Evolutionary conservation across 345 rosid genomes (phyloP), one percentile per base, ranked within the genome.

Genomic region (Citrus australasica): DNA sequence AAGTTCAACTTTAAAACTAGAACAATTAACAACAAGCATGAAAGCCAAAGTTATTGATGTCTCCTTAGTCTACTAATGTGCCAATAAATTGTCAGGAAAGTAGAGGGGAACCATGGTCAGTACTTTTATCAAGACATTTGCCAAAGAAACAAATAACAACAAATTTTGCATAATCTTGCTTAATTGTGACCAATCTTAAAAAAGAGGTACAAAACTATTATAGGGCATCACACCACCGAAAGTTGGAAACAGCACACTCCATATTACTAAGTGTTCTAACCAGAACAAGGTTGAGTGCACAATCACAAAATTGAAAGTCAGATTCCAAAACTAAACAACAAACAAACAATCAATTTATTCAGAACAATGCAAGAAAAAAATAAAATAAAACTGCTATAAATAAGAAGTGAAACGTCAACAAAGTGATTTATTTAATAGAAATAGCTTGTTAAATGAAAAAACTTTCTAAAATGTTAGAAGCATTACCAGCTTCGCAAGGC

Each of bases 401-500:
- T 25, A 76, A 60, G 8, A 16, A 37, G 24, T 63, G 61, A 63
- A 75, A 13, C 4, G 68, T 40, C 19, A 19, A 63, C 69, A 74
- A 74, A 46, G 22, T n/a, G n/a, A 27, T 40, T 42, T 64, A 22
- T 75, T n/a, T 48, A 42, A 64, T 6, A 7, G 13, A 10, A 64
- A 65, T 48, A 48, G 27, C 14, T 30, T 51, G 40, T 62, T 63
- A 35, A 73, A 62, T 0, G 48, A 58, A 79, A 51, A 25, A 42
- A 51, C 11, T 28, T 79, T 64, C 33, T 51, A 71, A 67, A 30
- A 71, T 59, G 48, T 58, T 61, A 74, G 48, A 30, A 78, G 77
- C 73, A 79, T 83, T 89, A 97, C 99, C 98, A 92, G 92, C 87
- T 88, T 97, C 2, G 89, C 92, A 82, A 94, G 82, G 82, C 93